These are phyloP conservation scores for Pleurotus citrinopileatus DNA, from an alignment of 768 basidiomycete genomes.

Conservation along the genomic window DNA sequence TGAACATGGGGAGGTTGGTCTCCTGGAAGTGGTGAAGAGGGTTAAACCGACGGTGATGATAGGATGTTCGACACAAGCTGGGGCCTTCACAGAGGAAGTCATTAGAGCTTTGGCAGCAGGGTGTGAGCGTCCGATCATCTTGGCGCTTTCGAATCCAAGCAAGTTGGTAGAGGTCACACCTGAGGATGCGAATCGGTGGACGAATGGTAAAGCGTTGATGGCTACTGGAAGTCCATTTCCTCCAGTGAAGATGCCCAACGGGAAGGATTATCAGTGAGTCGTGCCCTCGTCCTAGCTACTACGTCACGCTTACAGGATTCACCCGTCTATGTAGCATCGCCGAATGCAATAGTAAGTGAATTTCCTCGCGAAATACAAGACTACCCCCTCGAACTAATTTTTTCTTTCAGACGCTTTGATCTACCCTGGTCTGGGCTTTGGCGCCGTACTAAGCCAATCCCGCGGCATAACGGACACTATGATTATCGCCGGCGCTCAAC, in stretches of 20 bases:
- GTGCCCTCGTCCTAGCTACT: not conserved
- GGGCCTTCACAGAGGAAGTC: conserved; percentile 76
- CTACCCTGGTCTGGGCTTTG: conserved; percentile 85
- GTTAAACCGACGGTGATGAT: conserved; percentile 82
- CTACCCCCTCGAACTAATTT: not conserved
- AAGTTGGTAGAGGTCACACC: conserved; percentile 73
- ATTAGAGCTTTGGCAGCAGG: conserved; percentile 65
- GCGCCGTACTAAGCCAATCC: conserved; percentile 67
- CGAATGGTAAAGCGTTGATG: conserved; percentile 72
- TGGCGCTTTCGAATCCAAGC: conserved; percentile 84
- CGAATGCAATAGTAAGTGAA: conserved; percentile 61
- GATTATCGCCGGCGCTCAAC: conserved; percentile 78
- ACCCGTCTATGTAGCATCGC: conserved; percentile 66
- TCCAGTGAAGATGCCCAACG: conserved; percentile 61
- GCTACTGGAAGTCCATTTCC: conserved; percentile 87
- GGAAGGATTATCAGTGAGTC: conserved; percentile 64
- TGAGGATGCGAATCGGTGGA: conserved; percentile 73
- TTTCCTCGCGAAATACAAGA: not conserved
- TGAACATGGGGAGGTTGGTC: conserved; percentile 38
- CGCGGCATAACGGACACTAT: conserved; percentile 71
- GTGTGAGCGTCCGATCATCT: conserved; percentile 75
- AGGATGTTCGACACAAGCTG: conserved; percentile 76
- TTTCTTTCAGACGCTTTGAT: conserved; percentile 58
- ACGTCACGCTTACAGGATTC: not conserved
- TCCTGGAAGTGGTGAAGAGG: conserved; percentile 69